Percentiles rank a stretch among this genome's conserved stretches.
These are phyloP conservation scores for Trypanosoma avium DNA, from an alignment of 208 protist genomes.

Conservation along the genomic window DNA sequence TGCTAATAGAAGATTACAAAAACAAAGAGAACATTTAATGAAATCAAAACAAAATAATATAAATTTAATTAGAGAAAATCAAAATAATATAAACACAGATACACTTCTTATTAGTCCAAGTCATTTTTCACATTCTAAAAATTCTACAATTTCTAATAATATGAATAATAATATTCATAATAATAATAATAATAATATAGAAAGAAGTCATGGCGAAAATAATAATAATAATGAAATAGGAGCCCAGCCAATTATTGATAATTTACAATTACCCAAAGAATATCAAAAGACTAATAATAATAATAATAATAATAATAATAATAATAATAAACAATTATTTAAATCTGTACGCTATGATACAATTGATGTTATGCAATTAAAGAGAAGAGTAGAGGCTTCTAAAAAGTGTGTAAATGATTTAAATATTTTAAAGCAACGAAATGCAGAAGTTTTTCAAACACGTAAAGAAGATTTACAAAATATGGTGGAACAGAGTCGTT, in stretches of 20 bases:
- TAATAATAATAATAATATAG: too few relatives aligned
- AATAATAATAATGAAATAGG: background rate
- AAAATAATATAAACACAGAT: too few relatives aligned
- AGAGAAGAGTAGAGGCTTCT: slow-evolving; percentile 21
- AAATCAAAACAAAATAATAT: too few relatives aligned
- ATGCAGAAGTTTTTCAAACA: slow-evolving; percentile 19
- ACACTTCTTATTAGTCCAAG: too few relatives aligned
- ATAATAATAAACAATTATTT: background rate
- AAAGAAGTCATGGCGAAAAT: too few relatives aligned
- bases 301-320: too few relatives aligned
- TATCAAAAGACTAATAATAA: too few relatives aligned
- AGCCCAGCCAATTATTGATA: background rate
- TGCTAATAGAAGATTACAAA: slow-evolving; percentile 14
- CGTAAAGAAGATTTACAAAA: slow-evolving; percentile 13
- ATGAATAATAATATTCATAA: too few relatives aligned
- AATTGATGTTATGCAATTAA: slow-evolving; percentile 1
- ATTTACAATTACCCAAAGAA: background rate
- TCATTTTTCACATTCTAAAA: background rate
- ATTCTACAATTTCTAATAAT: background rate
- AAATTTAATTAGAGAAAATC: too few relatives aligned
- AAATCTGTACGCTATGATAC: too few relatives aligned
- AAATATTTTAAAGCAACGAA: slow-evolving; percentile 14
- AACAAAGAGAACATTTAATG: slow-evolving; percentile 1
- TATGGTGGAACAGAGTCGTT: background rate
- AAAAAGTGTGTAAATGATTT: slow-evolving; percentile 23